These are phyloP conservation scores for Rosellinia necatrix DNA, from an alignment of 2,329 filamentous ascomycete species.

Conservation along the genomic window DNA sequence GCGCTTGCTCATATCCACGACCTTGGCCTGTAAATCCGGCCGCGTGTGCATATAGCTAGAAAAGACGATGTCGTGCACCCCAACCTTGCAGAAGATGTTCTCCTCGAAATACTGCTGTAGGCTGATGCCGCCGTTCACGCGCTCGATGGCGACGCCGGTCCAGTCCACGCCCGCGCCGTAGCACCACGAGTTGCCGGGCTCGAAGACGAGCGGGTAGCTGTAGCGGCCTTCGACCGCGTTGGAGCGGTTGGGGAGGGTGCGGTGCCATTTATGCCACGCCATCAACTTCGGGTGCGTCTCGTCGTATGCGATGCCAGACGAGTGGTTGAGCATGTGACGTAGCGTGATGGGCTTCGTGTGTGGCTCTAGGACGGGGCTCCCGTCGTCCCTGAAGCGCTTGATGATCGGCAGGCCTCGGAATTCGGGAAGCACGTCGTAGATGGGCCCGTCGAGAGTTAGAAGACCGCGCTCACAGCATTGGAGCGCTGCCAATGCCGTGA, in stretches of 20 bases:
- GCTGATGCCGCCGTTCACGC: conserved; percentile 20
- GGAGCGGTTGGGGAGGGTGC: conserved; percentile 31
- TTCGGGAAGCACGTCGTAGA: conserved; percentile 48
- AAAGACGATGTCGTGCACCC: conserved; percentile 27
- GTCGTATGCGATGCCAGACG: conserved; percentile 41
- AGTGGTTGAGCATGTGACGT: conserved; percentile 27
- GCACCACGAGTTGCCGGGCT: conserved; percentile 50
- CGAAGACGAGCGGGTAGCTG: conserved; percentile 46
- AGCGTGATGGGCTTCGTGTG: conserved; percentile 25
- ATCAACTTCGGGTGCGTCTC: conserved; percentile 35
- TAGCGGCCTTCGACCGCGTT: conserved; percentile 38
- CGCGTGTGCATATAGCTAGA: conserved; percentile 24
- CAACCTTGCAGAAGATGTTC: conserved; percentile 26
- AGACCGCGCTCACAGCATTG: conserved; percentile 51
- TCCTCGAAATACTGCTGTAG: conserved; percentile 29
- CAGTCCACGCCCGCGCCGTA: conserved; percentile 51
- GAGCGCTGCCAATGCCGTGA: conserved; percentile 49
- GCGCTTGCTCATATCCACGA: conserved; percentile 32
- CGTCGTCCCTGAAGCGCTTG: conserved; percentile 23
- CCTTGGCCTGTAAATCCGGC: conserved; percentile 22
- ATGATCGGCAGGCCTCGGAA: conserved; percentile 35
- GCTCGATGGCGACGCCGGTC: conserved; percentile 39
- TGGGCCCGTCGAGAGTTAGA: conserved; percentile 47
- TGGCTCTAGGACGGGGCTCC: conserved; percentile 23
- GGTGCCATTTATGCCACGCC: conserved; percentile 35